A percentile compares a stretch with the other conserved stretches of the same genome.
Evolutionary conservation across 352 stramenopile genomes (phyloP).

Genomic region (Pythium brachiatum): DNA sequence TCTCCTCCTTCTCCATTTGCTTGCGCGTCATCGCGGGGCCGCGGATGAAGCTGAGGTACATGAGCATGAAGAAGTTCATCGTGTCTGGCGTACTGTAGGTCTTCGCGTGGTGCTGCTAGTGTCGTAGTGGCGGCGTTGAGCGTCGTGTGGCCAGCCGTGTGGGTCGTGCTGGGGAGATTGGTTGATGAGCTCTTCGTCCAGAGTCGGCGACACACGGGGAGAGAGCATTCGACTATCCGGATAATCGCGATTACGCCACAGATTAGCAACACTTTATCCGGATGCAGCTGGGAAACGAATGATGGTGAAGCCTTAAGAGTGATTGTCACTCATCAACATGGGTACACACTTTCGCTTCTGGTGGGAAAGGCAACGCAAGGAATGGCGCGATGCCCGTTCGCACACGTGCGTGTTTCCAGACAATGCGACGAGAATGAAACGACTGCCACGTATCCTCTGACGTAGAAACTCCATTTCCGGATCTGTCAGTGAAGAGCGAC

Average conservation of each 20-base stretch:
- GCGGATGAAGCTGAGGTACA: conserved; percentile 77
- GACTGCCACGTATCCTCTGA: not conserved
- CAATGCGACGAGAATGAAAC: not conserved
- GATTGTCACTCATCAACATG: not conserved
- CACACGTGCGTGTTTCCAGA: not conserved
- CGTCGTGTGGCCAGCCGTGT: conserved; percentile 2
- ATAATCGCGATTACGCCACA: not conserved
- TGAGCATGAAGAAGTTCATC: conserved; percentile 78
- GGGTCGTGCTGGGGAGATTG: not conserved
- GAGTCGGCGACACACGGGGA: not conserved
- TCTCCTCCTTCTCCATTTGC: conserved; percentile 49
- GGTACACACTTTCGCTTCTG: conserved; percentile 11
- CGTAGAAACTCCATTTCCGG: too few relatives aligned
- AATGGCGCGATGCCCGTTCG: not conserved
- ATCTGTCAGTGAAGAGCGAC: not conserved
- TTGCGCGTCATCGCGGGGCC: conserved; percentile 53
- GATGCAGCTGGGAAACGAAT: conserved; percentile 2
- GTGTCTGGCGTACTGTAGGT: not conserved
- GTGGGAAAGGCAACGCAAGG: not conserved
- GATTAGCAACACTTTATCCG: conserved; percentile 5
- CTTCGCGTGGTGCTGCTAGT: not conserved
- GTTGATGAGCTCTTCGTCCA: conserved; percentile 3
- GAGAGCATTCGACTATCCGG: conserved; percentile 7
- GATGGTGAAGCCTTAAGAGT: not conserved
- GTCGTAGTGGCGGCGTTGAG: not conserved